Conservation (phyloP, 768 basidiomycete species). For the Leccinum boreale region DNA sequence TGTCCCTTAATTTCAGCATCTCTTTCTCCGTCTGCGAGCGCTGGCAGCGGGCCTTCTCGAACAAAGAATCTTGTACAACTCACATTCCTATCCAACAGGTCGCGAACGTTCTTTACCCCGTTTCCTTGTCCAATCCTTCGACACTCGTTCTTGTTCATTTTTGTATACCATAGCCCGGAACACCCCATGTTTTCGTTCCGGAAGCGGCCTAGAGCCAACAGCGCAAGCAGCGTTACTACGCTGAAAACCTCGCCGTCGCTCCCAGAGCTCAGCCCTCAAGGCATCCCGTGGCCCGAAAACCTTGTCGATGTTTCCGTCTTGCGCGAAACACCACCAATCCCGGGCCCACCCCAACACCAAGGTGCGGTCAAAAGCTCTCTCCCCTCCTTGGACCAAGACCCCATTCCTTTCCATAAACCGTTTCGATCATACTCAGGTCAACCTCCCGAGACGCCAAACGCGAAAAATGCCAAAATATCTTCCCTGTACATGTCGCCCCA, state of each 20-base stretch:
- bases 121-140: slow-evolving; percentile 22
- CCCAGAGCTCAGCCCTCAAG: slow-evolving; percentile 70
- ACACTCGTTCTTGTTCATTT: slow-evolving; percentile 22
- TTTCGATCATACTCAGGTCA: slow-evolving; percentile 53
- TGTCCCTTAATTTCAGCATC: slow-evolving; percentile 22
- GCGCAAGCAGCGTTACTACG: slow-evolving; percentile 34
- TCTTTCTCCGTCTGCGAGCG: slow-evolving; percentile 10
- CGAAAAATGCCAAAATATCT: slow-evolving; percentile 55
- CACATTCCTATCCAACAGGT: slow-evolving; percentile 11
- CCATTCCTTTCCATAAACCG: slow-evolving; percentile 82
- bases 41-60: slow-evolving; percentile 15
- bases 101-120: slow-evolving; percentile 25
- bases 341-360: slow-evolving; percentile 43
- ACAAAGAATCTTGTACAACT: slow-evolving; percentile 18
- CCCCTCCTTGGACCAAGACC: slow-evolving; percentile 45
- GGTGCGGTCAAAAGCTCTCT: slow-evolving; percentile 74
- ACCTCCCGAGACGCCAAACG: slow-evolving; percentile 17
- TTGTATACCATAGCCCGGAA: slow-evolving; percentile 18
- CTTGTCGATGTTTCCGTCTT: slow-evolving; percentile 72
- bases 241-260: slow-evolving; percentile 78
- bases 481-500: slow-evolving; percentile 61
- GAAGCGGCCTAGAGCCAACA: slow-evolving; percentile 53
- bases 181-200: slow-evolving; percentile 70
- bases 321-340: slow-evolving; percentile 37
- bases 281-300: slow-evolving; percentile 82